Evolutionary conservation across 1,284 basidiomycete genomes (phyloP).

Genomic region (Leccinum huronense): DNA sequence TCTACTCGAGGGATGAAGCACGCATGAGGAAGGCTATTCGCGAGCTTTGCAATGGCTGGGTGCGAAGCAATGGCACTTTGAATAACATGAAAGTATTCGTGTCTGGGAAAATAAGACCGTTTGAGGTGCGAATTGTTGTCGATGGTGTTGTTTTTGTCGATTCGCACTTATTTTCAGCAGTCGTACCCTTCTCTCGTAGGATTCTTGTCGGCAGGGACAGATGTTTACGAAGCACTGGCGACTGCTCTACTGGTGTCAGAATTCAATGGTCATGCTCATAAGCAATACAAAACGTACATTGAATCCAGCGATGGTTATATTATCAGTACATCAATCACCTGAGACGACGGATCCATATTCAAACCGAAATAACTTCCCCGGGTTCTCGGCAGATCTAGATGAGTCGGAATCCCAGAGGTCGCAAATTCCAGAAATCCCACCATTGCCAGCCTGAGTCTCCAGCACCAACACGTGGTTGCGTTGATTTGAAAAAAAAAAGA

Average conservation of each 20-base stretch:
- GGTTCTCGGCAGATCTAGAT: too few species aligned
- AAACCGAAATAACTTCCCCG: too few species aligned
- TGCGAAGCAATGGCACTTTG: slow-evolving; percentile 52
- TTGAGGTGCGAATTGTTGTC: slow-evolving; percentile 49
- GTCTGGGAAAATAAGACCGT: slow-evolving; percentile 59
- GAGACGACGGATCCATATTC: too few species aligned
- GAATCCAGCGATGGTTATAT: too few species aligned
- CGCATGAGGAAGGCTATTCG: slow-evolving; percentile 66
- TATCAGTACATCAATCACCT: too few species aligned
- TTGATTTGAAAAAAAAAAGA: too few species aligned
- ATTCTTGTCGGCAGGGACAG: slow-evolving; percentile 22
- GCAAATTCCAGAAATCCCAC: too few species aligned
- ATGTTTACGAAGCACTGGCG: slow-evolving; percentile 44
- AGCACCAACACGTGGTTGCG: too few species aligned
- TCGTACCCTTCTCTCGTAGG: slow-evolving; percentile 13
- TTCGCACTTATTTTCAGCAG: slow-evolving; percentile 9
- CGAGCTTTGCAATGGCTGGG: slow-evolving; percentile 75
- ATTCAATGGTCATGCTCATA: too few species aligned
- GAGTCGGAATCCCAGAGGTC: too few species aligned
- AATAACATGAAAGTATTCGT: slow-evolving; percentile 85
- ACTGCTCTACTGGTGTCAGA: slow-evolving; percentile 39
- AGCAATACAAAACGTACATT: too few species aligned
- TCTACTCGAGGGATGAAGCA: slow-evolving; percentile 67
- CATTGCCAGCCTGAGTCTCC: too few species aligned
- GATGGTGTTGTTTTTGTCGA: neutral